These are phyloP conservation scores for Glycyrrhiza uralensis DNA, from an alignment of 306 rosid species.

Conservation along the genomic window DNA sequence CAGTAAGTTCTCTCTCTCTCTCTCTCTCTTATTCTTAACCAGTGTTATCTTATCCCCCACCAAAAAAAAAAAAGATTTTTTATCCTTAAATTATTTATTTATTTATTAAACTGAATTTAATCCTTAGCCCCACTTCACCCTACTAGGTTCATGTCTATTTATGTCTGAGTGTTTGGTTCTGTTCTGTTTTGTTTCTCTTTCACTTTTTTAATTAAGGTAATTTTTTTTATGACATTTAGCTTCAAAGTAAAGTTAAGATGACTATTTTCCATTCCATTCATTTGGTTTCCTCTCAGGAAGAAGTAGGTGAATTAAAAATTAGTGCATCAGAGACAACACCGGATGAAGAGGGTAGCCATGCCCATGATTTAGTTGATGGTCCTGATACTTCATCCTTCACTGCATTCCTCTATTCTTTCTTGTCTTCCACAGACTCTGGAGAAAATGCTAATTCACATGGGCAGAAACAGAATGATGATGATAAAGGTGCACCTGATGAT, in stretches of 20 bases:
- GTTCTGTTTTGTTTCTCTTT: background rate
- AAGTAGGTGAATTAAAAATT: constrained; percentile 34
- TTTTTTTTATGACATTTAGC: background rate
- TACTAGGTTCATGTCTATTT: background rate
- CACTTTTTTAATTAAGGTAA: background rate
- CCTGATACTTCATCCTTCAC: constrained; percentile 92
- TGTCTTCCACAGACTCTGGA: constrained; percentile 55
- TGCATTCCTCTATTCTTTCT: constrained; percentile 75
- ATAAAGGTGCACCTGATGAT: constrained; percentile 25
- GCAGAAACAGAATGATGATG: constrained; percentile 39
- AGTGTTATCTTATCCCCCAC: background rate
- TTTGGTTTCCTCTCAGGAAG: constrained; percentile 49
- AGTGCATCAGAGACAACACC: constrained; percentile 39
- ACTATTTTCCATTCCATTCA: background rate
- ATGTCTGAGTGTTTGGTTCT: background rate
- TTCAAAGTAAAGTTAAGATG: background rate
- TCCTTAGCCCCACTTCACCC: background rate
- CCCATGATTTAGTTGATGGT: constrained; percentile 51
- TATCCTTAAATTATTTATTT: background rate
- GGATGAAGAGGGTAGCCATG: constrained; percentile 42
- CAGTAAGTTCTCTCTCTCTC: constrained; percentile 52
- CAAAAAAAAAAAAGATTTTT: background rate
- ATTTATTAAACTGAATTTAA: background rate
- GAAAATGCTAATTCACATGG: constrained; percentile 37
- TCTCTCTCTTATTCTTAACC: constrained; percentile 17